Evolutionary conservation across 805 yeast genomes (phyloP), one percentile per base, ranked within the genome.

Genomic region (Saturnispora serradocipensis): DNA sequence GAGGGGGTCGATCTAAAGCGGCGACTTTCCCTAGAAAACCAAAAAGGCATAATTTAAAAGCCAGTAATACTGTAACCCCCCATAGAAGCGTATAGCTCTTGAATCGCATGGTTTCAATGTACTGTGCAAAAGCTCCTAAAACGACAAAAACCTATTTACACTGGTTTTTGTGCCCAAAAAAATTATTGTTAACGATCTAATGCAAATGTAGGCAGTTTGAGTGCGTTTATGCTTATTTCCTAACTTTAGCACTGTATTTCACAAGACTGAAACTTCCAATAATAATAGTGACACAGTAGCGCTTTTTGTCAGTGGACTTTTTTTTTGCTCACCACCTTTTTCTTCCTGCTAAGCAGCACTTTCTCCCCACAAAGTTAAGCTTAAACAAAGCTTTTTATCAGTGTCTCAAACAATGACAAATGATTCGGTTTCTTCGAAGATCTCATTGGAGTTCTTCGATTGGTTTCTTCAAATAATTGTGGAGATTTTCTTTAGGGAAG

Each of bases 401-500:
- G 6, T n/a, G 24, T 18, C 13, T 38, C 11, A 38, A 38, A 18
- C 25, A 18, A 38, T 38, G 42, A 38, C 42, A 38, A 18, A 18
- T n/a, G 42, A 38, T 18, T 38, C 42, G 28, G 22, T 47, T 7
- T 15, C 20, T 48, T 22, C 52, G 2, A 38, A 49, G 11, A 30
- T 60, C 18, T 53, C 59, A 0, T 51, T 55, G 38, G 71, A 67
- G 45, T 52, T 65, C 32, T 56, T 67, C 15, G 53, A 61, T 7
- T 67, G 71, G 70, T 43, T 67, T 9, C 46, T 59, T 2, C 57
- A 57, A 20, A 53, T 62, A 20, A 54, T 67, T 13, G 55, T 63
- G 13, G 68, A 78, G 56, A 76, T 78, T 47, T 91, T 91, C 71
- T 91, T 91, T 69, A 71, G 98, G 53, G 97, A 90, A 63, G 88